Percentiles rank a stretch among this genome's conserved stretches.
Evolutionary conservation across 441 rosid genomes (phyloP).

Genomic region (Populus hybrid): DNA sequence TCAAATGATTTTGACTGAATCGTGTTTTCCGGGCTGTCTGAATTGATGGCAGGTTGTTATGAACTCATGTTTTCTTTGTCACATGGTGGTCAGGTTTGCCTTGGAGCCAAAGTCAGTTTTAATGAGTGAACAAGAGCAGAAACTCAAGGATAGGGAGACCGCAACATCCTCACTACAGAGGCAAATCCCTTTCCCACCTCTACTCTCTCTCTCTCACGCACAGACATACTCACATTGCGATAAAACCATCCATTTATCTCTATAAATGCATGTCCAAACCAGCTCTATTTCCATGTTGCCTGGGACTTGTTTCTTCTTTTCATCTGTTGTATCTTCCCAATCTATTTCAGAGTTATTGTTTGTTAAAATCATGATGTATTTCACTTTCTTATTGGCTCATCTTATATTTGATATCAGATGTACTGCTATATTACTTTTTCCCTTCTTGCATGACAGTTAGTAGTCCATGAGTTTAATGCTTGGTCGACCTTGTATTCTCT

Average conservation of each 20-base stretch:
- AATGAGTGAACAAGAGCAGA: slow-evolving; percentile 54
- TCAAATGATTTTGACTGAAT: too few species aligned
- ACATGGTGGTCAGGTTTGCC: slow-evolving; percentile 25
- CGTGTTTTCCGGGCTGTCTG: too few species aligned
- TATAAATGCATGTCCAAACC: too few species aligned
- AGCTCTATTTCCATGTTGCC: too few species aligned
- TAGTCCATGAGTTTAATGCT: too few species aligned
- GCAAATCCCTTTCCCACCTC: slow-evolving; percentile 27
- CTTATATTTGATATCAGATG: not conserved
- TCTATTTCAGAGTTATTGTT: not conserved
- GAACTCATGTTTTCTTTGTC: not conserved
- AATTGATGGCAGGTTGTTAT: not conserved
- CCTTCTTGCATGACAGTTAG: too few species aligned
- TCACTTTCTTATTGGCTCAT: not conserved
- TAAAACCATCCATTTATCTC: not conserved
- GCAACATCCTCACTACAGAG: slow-evolving; percentile 62
- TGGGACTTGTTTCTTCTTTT: too few species aligned
- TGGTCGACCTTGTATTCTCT: too few species aligned
- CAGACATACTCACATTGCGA: not conserved
- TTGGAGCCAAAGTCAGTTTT: slow-evolving; percentile 18
- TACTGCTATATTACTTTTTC: too few species aligned
- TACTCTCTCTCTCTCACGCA: not conserved
- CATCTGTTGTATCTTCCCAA: not conserved
- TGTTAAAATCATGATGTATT: not conserved
- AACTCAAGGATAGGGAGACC: slow-evolving; percentile 78